Conservation (phyloP, 2,329 filamentous ascomycete genomes). For the Macrophomina tecta region DNA sequence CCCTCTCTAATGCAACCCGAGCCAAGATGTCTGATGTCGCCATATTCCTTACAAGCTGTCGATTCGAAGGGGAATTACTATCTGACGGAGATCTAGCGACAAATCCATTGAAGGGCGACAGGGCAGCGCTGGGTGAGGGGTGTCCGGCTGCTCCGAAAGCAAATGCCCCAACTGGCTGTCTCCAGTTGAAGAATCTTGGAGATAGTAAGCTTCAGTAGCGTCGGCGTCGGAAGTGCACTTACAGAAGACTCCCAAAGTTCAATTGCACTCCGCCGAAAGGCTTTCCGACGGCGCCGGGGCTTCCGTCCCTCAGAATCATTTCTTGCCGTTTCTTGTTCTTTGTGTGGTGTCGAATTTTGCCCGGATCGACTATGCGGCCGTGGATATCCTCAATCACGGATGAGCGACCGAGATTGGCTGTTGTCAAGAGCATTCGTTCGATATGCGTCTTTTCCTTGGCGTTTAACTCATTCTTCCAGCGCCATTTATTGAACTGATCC, state of each 20-base stretch:
- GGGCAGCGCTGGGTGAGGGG: neutral
- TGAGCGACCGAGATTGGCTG: slow-evolving; percentile 32
- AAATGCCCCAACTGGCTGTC: neutral
- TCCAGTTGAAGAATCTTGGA: neutral
- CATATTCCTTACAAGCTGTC: neutral
- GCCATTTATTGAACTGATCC: slow-evolving; percentile 37
- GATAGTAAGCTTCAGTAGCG: neutral
- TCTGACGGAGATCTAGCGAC: neutral
- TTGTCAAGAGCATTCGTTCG: slow-evolving; percentile 30
- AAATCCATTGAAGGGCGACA: neutral
- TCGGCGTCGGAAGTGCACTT: neutral
- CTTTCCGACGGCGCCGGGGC: neutral
- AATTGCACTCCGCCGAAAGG: too few relatives aligned
- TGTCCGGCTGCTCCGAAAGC: neutral
- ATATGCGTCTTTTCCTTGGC: slow-evolving; percentile 34
- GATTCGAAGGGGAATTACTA: neutral
- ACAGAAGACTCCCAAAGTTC: neutral
- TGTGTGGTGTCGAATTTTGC: slow-evolving; percentile 37
- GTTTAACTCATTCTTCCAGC: slow-evolving; percentile 37
- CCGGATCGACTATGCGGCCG: slow-evolving; percentile 36
- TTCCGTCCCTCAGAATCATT: neutral
- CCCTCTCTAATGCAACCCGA: slow-evolving; percentile 35
- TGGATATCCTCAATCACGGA: slow-evolving; percentile 32
- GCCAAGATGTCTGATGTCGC: slow-evolving; percentile 30
- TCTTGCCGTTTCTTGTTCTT: slow-evolving; percentile 30